Evolutionary conservation across 768 basidiomycete species (phyloP).

Genomic region (Neoboletus brunneissimus): DNA sequence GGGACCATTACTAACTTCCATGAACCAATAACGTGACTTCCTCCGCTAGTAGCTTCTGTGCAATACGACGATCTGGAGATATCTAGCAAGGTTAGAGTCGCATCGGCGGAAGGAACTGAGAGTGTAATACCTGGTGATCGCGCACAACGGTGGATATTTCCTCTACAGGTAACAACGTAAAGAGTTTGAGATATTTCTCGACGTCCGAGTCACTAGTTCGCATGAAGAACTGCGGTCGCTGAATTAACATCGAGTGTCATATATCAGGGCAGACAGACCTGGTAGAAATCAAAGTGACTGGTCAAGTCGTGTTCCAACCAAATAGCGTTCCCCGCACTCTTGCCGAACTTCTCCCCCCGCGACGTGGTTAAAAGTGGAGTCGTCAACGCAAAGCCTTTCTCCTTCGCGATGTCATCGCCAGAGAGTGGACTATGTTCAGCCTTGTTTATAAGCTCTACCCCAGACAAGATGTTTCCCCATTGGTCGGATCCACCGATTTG

Average conservation of each 20-base stretch:
- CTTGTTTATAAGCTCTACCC: slow-evolving; percentile 84
- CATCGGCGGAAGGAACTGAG: background rate
- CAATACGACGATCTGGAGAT: slow-evolving; percentile 40
- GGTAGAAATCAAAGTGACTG: slow-evolving; percentile 91
- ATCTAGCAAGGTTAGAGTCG: slow-evolving; percentile 12
- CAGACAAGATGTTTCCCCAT: slow-evolving; percentile 96
- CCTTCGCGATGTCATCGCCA: slow-evolving; percentile 10
- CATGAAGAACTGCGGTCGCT: slow-evolving; percentile 73
- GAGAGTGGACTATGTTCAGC: slow-evolving; percentile 11
- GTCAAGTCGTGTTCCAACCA: slow-evolving; percentile 83
- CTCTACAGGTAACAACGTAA: slow-evolving; percentile 68
- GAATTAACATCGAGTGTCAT: background rate
- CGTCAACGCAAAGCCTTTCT: slow-evolving; percentile 75
- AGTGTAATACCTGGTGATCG: slow-evolving; percentile 51
- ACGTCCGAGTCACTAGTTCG: slow-evolving; percentile 79
- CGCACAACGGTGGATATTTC: slow-evolving; percentile 56
- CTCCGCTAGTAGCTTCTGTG: slow-evolving; percentile 51
- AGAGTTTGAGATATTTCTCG: slow-evolving; percentile 72
- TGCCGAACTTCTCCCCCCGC: slow-evolving; percentile 93
- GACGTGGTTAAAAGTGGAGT: slow-evolving; percentile 92
- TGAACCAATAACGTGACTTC: slow-evolving; percentile 63
- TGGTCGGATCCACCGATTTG: slow-evolving; percentile 98
- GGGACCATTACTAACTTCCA: slow-evolving; percentile 40
- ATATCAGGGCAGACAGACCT: slow-evolving; percentile 46
- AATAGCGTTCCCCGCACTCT: slow-evolving; percentile 93